Base-by-base conservation (phyloP, 1,284 basidiomycete species). In the Thelephora terrestris region DNA sequence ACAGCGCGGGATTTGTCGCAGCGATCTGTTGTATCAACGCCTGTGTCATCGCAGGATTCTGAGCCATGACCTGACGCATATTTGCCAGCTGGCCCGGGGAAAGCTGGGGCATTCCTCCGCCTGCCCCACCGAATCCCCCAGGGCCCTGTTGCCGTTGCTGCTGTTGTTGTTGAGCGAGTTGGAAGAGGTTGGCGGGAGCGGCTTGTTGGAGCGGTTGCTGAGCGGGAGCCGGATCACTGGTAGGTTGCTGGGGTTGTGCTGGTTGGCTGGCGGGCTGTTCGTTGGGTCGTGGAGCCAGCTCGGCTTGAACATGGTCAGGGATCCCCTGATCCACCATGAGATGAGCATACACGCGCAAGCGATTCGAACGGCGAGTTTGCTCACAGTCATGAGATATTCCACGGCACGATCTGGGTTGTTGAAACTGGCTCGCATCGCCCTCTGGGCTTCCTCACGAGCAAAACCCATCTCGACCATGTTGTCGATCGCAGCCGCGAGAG, bases 381-480 rank as follows among this genome's bases (percentile, higher is more conserved):
- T 60, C 58, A 94, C 94, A 54, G 66, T 96, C 79, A 98, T 87
- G 45, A 99, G 73, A 67, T 99, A 99, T 66, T 99, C 96, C 24
- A 94, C 94, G 6, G 96, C 96, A 39, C 96, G 81, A 60, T 99
- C 94, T 2, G 96, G 91, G 67, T 99, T 99, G 70, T 99, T 99
- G 71, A 81, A 99, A 62, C 91, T 94, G 20, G 94, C 95, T 51
- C 91, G 79, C 65, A 99, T 67, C 4, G 95, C 94, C 25, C 83
- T 78, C 61, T 85, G 69, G 27, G 97, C 91, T 61, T 93, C 79
- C 2, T 93, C 91, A 34, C 85, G 76, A 53, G 82, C 78, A 60
- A 96, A 99, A 17, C 96, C 96, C 96, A 99, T 99, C 60, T 93
- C 87, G 45, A 86, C 73, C 76, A 97, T 91, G 60, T 84, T 85